Percentiles rank a stretch among this genome's conserved stretches.
These are phyloP conservation scores for Glycyrrhiza uralensis DNA, from an alignment of 306 rosid species.

Conservation along the genomic window DNA sequence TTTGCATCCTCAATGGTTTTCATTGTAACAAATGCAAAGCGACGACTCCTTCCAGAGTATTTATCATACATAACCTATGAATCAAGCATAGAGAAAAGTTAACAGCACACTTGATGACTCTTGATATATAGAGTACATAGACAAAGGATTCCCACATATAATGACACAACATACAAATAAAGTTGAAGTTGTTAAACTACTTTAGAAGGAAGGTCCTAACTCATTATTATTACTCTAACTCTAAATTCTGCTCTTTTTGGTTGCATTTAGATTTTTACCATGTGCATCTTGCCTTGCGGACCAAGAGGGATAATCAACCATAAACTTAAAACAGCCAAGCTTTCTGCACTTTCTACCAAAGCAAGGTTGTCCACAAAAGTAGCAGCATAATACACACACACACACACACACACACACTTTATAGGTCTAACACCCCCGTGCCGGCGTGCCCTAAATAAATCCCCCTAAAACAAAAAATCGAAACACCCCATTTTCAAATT, in stretches of 20 bases:
- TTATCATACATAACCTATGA: slow-evolving; percentile 89
- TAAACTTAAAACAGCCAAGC: background rate
- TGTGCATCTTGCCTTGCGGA: background rate
- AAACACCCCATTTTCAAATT: no score
- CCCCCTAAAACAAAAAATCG: no score
- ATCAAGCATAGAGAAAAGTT: slow-evolving; percentile 19
- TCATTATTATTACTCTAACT: background rate
- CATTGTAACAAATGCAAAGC: slow-evolving; percentile 82
- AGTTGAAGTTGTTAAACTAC: background rate
- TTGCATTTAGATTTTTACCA: background rate
- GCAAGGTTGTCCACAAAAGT: background rate
- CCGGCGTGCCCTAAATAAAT: no score
- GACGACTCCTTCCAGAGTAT: slow-evolving; percentile 88
- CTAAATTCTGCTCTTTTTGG: background rate
- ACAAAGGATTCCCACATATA: background rate
- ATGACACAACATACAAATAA: background rate
- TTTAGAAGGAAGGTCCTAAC: background rate
- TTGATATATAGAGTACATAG: background rate
- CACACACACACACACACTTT: background rate
- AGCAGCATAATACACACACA: background rate
- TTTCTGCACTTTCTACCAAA: background rate
- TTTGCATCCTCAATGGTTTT: slow-evolving; percentile 86
- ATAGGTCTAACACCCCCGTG: no score
- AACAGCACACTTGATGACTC: background rate
- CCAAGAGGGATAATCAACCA: background rate